Base-by-base conservation (phyloP, 2,329 filamentous ascomycete genomes). In the Fusarium sp. region DNA sequence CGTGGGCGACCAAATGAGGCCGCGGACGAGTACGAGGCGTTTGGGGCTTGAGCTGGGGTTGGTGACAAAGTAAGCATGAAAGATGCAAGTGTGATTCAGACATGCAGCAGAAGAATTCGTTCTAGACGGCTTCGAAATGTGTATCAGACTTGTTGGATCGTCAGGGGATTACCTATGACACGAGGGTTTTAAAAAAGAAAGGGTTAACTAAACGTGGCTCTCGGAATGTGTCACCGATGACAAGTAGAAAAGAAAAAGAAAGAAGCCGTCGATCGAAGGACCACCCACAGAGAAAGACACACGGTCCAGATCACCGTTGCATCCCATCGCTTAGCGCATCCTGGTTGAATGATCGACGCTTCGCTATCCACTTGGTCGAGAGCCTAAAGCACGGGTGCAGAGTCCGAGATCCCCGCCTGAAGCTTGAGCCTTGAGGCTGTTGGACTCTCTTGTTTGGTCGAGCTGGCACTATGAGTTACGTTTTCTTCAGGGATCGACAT, bases 321-420 rank as follows among this genome's bases (percentile, higher is more conserved):
- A 58, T 58, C 56, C 56, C 31, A 54, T 57, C 52, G 52, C 29
- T 57, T 37, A 54, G 27, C 52, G 18, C 27, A 24, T 16, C 29
- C 35, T 58, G 10, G 14, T 45, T 57, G 27, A 37, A 29, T 3
- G 68, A 71, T 72, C 69, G 54, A 56, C 69, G n/a, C 20, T 8
- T 8, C 5, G 14, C 10, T 11, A 41, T n/a, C 64, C 45, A 43
- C 68, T 61, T 68, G 35, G 50, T 13, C 16, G 35, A 50, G 67
- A 71, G 57, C 29, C 41, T 72, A 67, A 22, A 22, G 14, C 61
- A 5, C 61, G 61, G 45, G 33, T 27, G 7, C 18, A 31, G 43
- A 29, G 31, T 31, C 61, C 61, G 48, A 54, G 61, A 64, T 56
- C 61, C 60, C 45, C 60, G 60, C 60, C 60, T 52, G 33, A 63